Evolutionary conservation across 2,329 filamentous ascomycete species (phyloP), one percentile per base, ranked within the genome.

Genomic region (Cucurbitaria berberidis): DNA sequence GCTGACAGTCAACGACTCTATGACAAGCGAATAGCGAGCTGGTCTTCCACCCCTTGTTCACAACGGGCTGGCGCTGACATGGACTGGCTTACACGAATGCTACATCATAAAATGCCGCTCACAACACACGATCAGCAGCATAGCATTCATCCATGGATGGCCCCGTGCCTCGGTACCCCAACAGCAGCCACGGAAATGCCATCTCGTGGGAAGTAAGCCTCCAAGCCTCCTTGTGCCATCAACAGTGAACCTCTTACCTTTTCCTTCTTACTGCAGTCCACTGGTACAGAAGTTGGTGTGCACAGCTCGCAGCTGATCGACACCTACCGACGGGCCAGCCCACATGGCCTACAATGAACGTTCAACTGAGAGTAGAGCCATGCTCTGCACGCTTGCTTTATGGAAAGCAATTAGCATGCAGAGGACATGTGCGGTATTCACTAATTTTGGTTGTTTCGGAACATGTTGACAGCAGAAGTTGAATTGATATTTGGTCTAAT

Each of bases 241-340:
- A n/a, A n/a, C n/a, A n/a, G n/a, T n/a, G n/a, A n/a, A n/a, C n/a
- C n/a, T n/a, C n/a, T n/a, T n/a, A n/a, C n/a, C n/a, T n/a, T n/a
- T n/a, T n/a, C n/a, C n/a, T n/a, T n/a, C n/a, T n/a, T n/a, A n/a
- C n/a, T n/a, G n/a, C n/a, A n/a, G n/a, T n/a, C n/a, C n/a, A n/a
- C n/a, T n/a, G n/a, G n/a, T n/a, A n/a, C n/a, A n/a, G n/a, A n/a
- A n/a, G n/a, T n/a, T n/a, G n/a, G n/a, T n/a, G n/a, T n/a, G n/a
- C n/a, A n/a, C n/a, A n/a, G 16, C 24, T 29, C 16, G 40, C 40
- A 24, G 40, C 40, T 42, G 40, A 42, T 42, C 40, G 40, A 42
- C 40, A 5, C 26, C 19, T 27, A 27, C 5, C 30, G 18, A 21
- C 16, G 19, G 21, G 35, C 16, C 30, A 34, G 30, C n/a, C 30